A percentile compares a stretch with the other conserved stretches of the same genome.
Conservation (phyloP, 2,329 filamentous ascomycete genomes). For the Pseudogymnoascus sp. region DNA sequence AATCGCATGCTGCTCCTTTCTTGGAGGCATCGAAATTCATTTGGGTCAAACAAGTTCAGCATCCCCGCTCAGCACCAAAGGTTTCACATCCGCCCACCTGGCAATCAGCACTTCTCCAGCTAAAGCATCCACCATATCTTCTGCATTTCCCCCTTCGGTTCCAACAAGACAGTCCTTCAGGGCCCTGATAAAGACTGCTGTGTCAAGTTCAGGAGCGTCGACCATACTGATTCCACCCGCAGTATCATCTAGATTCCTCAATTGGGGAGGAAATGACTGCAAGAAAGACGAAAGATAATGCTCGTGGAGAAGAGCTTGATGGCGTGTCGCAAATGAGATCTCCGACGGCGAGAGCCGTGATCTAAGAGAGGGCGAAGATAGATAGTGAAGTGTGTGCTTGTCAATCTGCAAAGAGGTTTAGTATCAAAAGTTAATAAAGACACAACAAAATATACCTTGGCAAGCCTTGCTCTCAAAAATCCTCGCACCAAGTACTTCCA, state of each 20-base stretch:
- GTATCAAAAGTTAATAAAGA: background rate
- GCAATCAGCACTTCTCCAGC: constrained; percentile 63
- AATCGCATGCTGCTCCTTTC: background rate
- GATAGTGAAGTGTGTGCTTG: constrained; percentile 67
- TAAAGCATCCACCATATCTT: constrained; percentile 51
- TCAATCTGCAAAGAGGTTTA: constrained; percentile 55
- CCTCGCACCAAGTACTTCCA: constrained; percentile 87
- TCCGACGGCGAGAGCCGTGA: constrained; percentile 69
- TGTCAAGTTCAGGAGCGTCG: constrained; percentile 73
- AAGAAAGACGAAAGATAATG: constrained; percentile 87
- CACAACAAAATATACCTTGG: constrained; percentile 55
- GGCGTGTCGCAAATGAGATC: constrained; percentile 72
- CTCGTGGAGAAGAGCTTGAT: constrained; percentile 75
- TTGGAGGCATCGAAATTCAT: background rate
- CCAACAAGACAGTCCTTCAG: constrained; percentile 54
- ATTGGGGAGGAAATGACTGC: constrained; percentile 65
- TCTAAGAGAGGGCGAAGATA: constrained; percentile 49
- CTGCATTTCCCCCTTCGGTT: constrained; percentile 57
- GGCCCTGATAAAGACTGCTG: constrained; percentile 77
- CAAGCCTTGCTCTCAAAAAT: constrained; percentile 74
- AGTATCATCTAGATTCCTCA: constrained; percentile 86
- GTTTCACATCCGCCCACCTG: constrained; percentile 67
- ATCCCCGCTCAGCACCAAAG: constrained; percentile 46
- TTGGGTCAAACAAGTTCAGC: constrained; percentile 48
- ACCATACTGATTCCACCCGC: constrained; percentile 89